Conservation (phyloP, 1,139 yeast genomes). For the Hyphopichia pseudoburtonii region DNA sequence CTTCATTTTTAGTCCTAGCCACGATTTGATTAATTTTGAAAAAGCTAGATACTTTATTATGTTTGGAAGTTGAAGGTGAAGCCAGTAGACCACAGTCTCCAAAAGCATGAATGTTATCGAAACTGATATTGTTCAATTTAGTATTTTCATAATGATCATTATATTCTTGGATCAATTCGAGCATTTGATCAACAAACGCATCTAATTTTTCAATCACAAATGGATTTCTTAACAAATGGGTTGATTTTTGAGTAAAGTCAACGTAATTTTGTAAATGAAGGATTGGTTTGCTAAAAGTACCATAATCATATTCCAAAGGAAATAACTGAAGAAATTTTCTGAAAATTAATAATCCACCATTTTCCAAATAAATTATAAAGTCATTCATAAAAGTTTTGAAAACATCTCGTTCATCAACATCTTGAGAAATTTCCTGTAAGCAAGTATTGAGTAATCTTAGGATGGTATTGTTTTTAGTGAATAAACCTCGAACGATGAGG, state of each 20-base stretch:
- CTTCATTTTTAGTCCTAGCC: slow-evolving; percentile 29
- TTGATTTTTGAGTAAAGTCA: slow-evolving; percentile 26
- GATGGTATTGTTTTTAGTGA: slow-evolving; percentile 39
- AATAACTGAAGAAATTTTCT: slow-evolving; percentile 28
- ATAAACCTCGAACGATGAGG: slow-evolving; percentile 37
- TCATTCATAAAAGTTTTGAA: slow-evolving; percentile 41
- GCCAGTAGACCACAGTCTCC: slow-evolving; percentile 12
- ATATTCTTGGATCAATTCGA: slow-evolving; percentile 19
- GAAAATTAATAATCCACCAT: slow-evolving; percentile 31
- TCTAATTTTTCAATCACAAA: slow-evolving; percentile 36
- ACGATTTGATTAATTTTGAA: slow-evolving; percentile 38
- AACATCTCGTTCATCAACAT: slow-evolving; percentile 22
- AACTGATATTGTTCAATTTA: slow-evolving; percentile 33
- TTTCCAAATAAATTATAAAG: slow-evolving; percentile 41
- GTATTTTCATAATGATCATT: slow-evolving; percentile 15
- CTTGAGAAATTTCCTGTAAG: slow-evolving; percentile 4
- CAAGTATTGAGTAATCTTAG: slow-evolving; percentile 22
- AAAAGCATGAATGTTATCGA: slow-evolving; percentile 34
- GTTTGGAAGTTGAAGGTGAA: slow-evolving; percentile 1
- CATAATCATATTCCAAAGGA: slow-evolving; percentile 14
- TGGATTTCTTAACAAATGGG: slow-evolving; percentile 35
- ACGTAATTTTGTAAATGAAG: slow-evolving; percentile 32
- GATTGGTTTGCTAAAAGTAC: slow-evolving; percentile 29
- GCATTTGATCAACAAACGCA: slow-evolving; percentile 17
- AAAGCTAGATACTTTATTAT: slow-evolving; percentile 37